Base-by-base conservation (phyloP, 1,284 basidiomycete species). In the Albatrellus sp. region DNA sequence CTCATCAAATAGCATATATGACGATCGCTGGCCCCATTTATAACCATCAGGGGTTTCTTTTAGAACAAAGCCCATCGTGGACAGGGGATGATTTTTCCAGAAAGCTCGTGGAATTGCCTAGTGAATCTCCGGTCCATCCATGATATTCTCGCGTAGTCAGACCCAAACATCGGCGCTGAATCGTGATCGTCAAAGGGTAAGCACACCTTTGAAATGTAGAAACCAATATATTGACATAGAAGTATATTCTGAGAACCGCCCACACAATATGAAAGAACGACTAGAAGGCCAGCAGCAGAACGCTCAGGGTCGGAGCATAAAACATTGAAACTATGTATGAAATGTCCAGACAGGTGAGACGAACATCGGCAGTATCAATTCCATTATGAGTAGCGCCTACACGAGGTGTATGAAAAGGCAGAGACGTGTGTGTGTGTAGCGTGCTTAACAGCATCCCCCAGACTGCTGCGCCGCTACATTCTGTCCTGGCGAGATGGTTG, bases 401-500 rank as follows among this genome's bases (percentile, higher is more conserved):
- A 38, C 19, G 37, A 35, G 3, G 10, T 19, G 37, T 16, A 38
- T 14, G 37, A 19, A 16, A 20, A 38, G 37, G 19, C n/a, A 20
- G 24, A 13, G 37, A 24, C 17, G 19, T 11, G 24, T 19, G 14
- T 19, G 14, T 16, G 7, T 19, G 13, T 30, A 37, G 31, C 11
- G 35, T 51, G 51, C 56, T 66, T 64, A 80, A 73, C 86, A 90
- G 69, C 87, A 90, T 43, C 84, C 77, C 43, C 80, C 75, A 17
- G 74, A 67, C 55, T 77, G 68, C 65, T 80, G 78, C 63, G 82
- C 80, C 61, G 82, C 76, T 44, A 88, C 80, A 49, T 70, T 80
- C 69, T 86, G 80, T 20, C 84, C 84, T 16, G 83, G 81, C 42
- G 77, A 79, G 51, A 83, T 73, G 43, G 76, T 72, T 48, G 70